Evolutionary conservation across 2,329 filamentous ascomycete genomes (phyloP).

Genomic region (Penicillium crustosum): DNA sequence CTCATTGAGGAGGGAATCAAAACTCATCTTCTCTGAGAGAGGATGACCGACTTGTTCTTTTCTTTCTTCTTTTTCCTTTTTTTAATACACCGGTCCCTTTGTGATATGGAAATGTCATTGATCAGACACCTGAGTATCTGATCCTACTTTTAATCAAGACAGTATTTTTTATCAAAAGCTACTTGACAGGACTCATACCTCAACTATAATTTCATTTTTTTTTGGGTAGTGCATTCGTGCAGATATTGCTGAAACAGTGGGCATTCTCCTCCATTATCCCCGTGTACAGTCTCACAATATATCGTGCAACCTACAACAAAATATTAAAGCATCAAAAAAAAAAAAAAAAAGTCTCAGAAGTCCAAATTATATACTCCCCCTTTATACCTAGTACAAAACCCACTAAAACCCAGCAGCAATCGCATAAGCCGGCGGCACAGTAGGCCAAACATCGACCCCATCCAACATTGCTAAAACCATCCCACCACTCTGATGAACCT

Average conservation of each 20-base stretch:
- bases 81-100: neutral
- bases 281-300: neutral
- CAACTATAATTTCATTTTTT: neutral
- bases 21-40: neutral
- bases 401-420: constrained; percentile 18
- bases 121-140: neutral
- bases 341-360: neutral
- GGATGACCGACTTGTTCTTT: neutral
- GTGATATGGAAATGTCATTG: neutral
- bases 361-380: neutral
- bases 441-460: constrained; percentile 49
- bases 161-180: neutral
- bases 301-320: neutral
- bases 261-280: neutral
- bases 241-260: neutral
- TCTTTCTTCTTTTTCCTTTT: neutral
- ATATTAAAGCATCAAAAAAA: neutral
- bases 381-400: neutral
- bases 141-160: neutral
- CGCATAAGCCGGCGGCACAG: constrained; percentile 16
- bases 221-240: neutral
- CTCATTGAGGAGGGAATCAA: constrained; percentile 3
- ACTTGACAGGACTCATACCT: neutral
- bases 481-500: constrained; percentile 51
- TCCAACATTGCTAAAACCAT: constrained; percentile 53